Evolutionary conservation across 768 basidiomycete species (phyloP), one percentile per base, ranked within the genome.

Genomic region (Austroboletus eburneus): DNA sequence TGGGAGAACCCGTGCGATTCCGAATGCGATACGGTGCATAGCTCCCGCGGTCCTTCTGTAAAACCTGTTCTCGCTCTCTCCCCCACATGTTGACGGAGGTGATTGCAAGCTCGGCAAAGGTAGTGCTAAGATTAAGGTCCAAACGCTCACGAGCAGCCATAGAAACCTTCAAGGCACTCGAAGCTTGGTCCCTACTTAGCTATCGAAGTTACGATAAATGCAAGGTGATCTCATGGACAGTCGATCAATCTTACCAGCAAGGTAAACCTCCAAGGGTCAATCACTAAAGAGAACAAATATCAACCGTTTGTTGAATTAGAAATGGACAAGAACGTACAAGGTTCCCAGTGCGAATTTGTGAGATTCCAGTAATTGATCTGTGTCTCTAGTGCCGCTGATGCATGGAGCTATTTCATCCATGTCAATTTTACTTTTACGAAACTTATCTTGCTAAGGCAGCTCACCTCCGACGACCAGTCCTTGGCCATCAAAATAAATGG

Each of bases 331-430:
- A 40, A 32, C 83, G 52, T 60, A 88, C 87, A 64, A 24, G 96
- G 95, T 67, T 98, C 96, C 92, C 96, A 99, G 59, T 98, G 92
- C 39, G 96, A 98, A 61, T 96, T 97, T 20, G 85, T 84, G 41
- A 98, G 67, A 65, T 99, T 99, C 91, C 92, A 99, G 59, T 96
- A 99, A 49, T 83, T 91, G 63, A 96, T 85, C 41, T 85, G 81
- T 3, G 83, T 84, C 20, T 85, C 82, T 58, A 97, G 72, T 0
- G 86, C 84, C 1, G 88, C 87, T 6, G 85, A 83, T 5, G 91
- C 88, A 61, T 86, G 85, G 37, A 98, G 69, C 95, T 97, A 52
- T 10, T 25, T 50, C 32, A 20, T 20, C 2, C 39, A 12, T 18
- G 48, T 48, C 35, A 54, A 18, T 35, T 39, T 43, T 40, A 36